Percentiles rank a stretch among this genome's conserved stretches.
phyloP scores from a whole-genome alignment of 1,284 basidiomycete genomes.

The Schizophyllum commune region DNA sequence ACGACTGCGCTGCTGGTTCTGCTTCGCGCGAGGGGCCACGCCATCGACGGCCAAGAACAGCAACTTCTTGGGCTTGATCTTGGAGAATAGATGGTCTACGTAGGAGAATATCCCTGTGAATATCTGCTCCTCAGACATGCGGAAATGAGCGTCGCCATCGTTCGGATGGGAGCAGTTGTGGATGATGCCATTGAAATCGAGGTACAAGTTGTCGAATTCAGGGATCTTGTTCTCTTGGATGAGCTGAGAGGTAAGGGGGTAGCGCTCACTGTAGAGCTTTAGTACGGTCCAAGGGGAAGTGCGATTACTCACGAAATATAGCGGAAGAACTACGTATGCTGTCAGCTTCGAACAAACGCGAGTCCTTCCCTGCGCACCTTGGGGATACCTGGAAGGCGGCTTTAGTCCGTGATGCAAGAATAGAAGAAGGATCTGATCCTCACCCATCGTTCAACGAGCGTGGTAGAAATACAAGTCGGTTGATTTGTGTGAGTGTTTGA shows the following conservation, averaged over 20 bases:
- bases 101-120: conserved; percentile 96
- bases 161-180: conserved; percentile 69
- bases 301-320: conserved; percentile 11
- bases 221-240: conserved; percentile 97
- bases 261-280: conserved; percentile 57
- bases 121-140: conserved; percentile 93
- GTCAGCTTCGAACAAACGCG: not conserved
- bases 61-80: conserved; percentile 95
- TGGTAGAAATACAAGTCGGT: not conserved
- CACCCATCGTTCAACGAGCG: not conserved
- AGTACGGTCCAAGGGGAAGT: not conserved
- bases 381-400: not conserved
- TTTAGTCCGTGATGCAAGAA: not conserved
- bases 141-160: conserved; percentile 92
- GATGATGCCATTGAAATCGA: conserved; percentile 98
- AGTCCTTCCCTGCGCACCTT: not conserved
- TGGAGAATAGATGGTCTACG: conserved; percentile 89
- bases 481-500: too few relatives aligned
- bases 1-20: conserved; percentile 97
- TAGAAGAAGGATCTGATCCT: not conserved
- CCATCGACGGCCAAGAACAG: conserved; percentile 99
- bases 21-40: conserved; percentile 97
- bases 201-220: conserved; percentile 89
- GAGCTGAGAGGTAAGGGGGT: conserved; percentile 95
- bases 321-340: conserved; percentile 11